Conservation (phyloP, 164 flowering plant genomes). For the Umbilicus rupestris region DNA sequence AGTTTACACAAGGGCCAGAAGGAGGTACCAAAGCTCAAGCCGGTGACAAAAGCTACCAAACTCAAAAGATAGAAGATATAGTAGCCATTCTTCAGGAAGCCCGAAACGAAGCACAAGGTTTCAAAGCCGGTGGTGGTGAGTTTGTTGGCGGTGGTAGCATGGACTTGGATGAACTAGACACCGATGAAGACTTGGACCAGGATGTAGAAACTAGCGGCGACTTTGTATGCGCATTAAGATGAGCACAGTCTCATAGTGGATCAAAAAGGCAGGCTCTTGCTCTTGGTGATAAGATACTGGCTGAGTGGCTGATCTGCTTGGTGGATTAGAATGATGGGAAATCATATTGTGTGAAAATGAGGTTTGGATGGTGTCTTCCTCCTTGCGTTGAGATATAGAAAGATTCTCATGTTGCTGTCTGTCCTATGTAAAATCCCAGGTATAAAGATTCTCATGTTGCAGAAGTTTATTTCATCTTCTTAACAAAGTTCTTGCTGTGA, state of each 20-base stretch:
- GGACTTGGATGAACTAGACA: constrained; percentile 63
- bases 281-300: too few relatives aligned
- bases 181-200: constrained; percentile 63
- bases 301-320: too few relatives aligned
- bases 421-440: too few relatives aligned
- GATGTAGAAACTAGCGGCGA: constrained; percentile 72
- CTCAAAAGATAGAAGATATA: constrained; percentile 63
- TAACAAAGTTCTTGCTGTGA: too few relatives aligned
- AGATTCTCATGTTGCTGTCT: too few relatives aligned
- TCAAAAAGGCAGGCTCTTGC: background rate
- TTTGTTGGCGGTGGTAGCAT: constrained; percentile 48
- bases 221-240: constrained; percentile 58
- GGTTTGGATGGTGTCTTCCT: too few relatives aligned
- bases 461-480: too few relatives aligned
- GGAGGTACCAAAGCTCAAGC: constrained; percentile 16
- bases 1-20: constrained; percentile 27
- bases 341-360: too few relatives aligned
- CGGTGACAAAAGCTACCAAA: constrained; percentile 19
- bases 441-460: too few relatives aligned
- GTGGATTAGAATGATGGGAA: too few relatives aligned
- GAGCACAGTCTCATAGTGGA: background rate
- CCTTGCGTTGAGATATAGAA: too few relatives aligned
- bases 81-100: constrained; percentile 69
- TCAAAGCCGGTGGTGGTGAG: constrained; percentile 26
- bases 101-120: constrained; percentile 19